Base-by-base conservation (phyloP, 2,329 filamentous ascomycete genomes). In the Sarocladium oryzae region DNA sequence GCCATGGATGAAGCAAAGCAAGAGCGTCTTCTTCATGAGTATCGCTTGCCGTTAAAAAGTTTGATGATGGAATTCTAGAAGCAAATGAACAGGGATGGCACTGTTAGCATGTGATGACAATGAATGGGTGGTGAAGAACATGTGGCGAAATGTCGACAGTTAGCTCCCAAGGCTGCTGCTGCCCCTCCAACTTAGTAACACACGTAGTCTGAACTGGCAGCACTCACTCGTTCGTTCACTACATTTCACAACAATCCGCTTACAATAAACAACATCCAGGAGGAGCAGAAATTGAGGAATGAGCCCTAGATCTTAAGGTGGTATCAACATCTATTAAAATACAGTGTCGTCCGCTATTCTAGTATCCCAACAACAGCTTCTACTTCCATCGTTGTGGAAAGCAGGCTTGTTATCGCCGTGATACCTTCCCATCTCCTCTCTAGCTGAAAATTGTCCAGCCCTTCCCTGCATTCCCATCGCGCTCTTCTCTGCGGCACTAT, bases 1-100 rank as follows among this genome's bases (percentile, higher is more conserved):
- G 64, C 89, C 89, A 68, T 95, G 89, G 55, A 93, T 88, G 67
- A 93, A 93, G 63, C 86, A 88, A 54, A 95, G 71, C 35, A 95
- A 69, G 33, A 95, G 70, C 53, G 87, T 93, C 71, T 88, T 90
- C 74, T 85, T 87, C 67, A 69, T 69, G 46, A 37, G 46, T 23
- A 32, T 28, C 46, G 30, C 16, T 21, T 10, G 10, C 4, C n/a
- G 6, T 28, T 28, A 3, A 11, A 23, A 33, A 5, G 21, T 9
- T 13, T n/a, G n/a, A n/a, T 28, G 40, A 28, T 45, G 40, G 4
- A 9, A 45, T 4, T 6, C n/a, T 33, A 3, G 10, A 43, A 8
- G 21, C 15, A 43, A 43, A 20, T 6, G 11, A n/a, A 8, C 3
- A 26, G 23, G 40, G 40, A 26, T 26, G 40, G 9, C 23, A 11